Conservation (phyloP, 441 rosid species). For the Manihot esculenta region DNA sequence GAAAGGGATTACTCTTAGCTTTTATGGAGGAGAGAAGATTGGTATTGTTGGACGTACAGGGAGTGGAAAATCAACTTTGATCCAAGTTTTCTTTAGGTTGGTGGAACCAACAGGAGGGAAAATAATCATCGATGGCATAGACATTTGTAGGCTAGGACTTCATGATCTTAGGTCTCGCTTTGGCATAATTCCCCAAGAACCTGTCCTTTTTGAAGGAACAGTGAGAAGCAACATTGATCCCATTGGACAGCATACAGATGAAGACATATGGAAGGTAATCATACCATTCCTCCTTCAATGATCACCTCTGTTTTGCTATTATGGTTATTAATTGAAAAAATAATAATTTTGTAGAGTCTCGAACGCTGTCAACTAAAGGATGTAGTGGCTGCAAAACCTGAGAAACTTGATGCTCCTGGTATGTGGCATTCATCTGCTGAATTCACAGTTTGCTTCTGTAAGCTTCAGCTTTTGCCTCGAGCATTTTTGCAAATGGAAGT, state of each 20-base stretch:
- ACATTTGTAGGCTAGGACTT: slow-evolving; percentile 71
- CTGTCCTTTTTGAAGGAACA: slow-evolving; percentile 94
- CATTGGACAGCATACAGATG: slow-evolving; percentile 67
- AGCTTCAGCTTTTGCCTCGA: background rate
- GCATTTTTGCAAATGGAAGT: slow-evolving; percentile 5
- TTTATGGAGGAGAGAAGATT: slow-evolving; percentile 81
- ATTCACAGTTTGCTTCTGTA: background rate
- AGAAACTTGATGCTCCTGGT: slow-evolving; percentile 84
- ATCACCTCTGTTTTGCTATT: background rate
- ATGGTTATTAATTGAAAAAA: slow-evolving; percentile 1
- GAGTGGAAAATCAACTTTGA: slow-evolving; percentile 89
- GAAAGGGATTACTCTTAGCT: slow-evolving; percentile 75
- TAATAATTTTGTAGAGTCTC: slow-evolving; percentile 47
- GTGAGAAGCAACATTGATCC: slow-evolving; percentile 94
- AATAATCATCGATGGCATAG: slow-evolving; percentile 75
- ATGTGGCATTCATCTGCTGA: background rate
- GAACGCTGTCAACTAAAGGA: slow-evolving; percentile 94
- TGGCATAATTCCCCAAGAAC: slow-evolving; percentile 96
- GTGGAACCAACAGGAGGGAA: slow-evolving; percentile 86
- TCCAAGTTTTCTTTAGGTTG: slow-evolving; percentile 85
- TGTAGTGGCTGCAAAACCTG: slow-evolving; percentile 67
- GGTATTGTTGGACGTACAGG: slow-evolving; percentile 97
- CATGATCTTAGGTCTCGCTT: slow-evolving; percentile 92
- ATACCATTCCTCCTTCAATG: background rate
- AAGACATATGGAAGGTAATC: slow-evolving; percentile 87